Conservation (phyloP, 2,329 filamentous ascomycete species). For the Paraphaeosphaeria minitans region DNA sequence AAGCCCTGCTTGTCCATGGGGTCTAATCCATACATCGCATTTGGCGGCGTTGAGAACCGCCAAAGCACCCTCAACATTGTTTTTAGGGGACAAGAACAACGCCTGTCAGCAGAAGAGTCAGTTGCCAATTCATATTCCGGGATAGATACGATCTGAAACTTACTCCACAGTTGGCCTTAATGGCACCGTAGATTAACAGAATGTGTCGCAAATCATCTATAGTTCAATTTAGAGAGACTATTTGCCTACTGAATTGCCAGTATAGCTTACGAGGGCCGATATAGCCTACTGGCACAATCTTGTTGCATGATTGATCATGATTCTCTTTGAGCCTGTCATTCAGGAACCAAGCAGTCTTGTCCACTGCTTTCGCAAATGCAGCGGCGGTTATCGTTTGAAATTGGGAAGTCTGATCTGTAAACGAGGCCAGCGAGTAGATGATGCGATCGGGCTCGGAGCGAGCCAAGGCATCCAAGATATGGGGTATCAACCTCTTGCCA, state of each 20-base stretch:
- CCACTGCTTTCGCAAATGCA: slow-evolving; percentile 39
- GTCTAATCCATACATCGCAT: slow-evolving; percentile 24
- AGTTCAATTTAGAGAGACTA: slow-evolving; percentile 33
- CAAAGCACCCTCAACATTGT: slow-evolving; percentile 25
- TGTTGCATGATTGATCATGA: not conserved
- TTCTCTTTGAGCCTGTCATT: slow-evolving; percentile 26
- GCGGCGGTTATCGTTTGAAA: slow-evolving; percentile 33
- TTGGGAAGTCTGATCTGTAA: too few relatives aligned
- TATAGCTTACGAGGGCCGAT: too few relatives aligned
- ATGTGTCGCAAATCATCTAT: slow-evolving; percentile 45
- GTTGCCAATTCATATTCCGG: too few relatives aligned
- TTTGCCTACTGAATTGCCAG: slow-evolving; percentile 15
- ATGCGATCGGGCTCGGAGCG: too few relatives aligned
- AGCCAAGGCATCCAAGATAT: too few relatives aligned
- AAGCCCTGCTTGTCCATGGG: slow-evolving; percentile 7
- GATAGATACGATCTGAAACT: too few relatives aligned
- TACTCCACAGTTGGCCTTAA: slow-evolving; percentile 47
- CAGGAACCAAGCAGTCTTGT: slow-evolving; percentile 41
- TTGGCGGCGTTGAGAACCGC: slow-evolving; percentile 26
- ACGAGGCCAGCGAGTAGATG: too few relatives aligned
- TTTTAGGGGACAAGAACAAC: slow-evolving; percentile 29
- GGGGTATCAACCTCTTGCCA: too few relatives aligned
- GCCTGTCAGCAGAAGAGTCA: too few relatives aligned
- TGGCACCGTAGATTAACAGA: slow-evolving; percentile 44
- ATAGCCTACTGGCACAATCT: too few relatives aligned